Base-by-base conservation (phyloP, 225 moss, liverwort and hornwort species). In the Marchantia polymorpha region DNA sequence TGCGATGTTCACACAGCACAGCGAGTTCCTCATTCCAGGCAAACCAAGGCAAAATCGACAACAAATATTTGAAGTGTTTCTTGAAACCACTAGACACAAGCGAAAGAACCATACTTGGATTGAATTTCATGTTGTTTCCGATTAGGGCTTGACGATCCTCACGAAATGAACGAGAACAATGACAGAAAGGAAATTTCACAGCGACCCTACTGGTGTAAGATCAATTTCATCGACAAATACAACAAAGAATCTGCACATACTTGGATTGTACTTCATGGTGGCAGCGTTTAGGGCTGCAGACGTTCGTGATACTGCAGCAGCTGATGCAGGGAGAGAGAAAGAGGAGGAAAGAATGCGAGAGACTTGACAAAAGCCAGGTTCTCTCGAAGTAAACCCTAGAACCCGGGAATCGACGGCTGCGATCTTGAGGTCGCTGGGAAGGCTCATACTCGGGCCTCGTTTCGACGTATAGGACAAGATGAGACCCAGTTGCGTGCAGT, bases 241-340 rank as follows among this genome's bases (percentile, higher is more conserved):
- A 39, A 39, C 39, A 5, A 5, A 39, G 5, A 39, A 39, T 39
- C 13, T 56, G 14, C 56, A 64, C 84, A 77, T 54, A 84, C 84
- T 84, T 52, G 84, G 72, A 78, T 81, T 84, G 65, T 77, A 84
- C 81, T 84, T 84, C 84, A 84, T 84, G 39, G 71, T 61, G 50
- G 29, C 54, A 68, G 52, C 69, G 46, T 47, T 22, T 39, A 26
- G 64, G 60, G 49, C 64, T 77, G 63, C 77, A 64, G 29, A 48
- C 12, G 13, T 64, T 77, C 64, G 47, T 47, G 77, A 25, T 76
- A 29, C 59, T 7, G 22, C 27, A 60, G 76, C 47, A 29, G 68
- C 75, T 39, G 75, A 12, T 47, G 52, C 0, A 51, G 64, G 9
- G 64, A 65, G 55, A 56, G 30, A 56, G 74, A 31, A 29, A 27